Evolutionary conservation across 768 basidiomycete species (phyloP).

Genomic region (Xerocomus potaroensis): DNA sequence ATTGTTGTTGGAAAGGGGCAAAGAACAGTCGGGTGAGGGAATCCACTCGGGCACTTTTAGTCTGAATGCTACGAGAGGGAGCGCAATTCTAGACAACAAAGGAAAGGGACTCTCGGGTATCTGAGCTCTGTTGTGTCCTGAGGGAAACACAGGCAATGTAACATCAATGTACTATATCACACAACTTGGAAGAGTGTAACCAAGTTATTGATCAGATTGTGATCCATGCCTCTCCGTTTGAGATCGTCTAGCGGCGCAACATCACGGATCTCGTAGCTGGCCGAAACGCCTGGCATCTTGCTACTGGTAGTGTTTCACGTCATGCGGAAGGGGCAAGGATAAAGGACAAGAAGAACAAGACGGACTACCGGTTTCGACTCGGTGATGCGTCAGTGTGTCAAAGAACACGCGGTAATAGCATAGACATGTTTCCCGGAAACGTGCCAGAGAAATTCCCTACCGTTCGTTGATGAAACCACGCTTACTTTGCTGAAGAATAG

Average conservation of each 20-base stretch:
- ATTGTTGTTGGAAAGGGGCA: slow-evolving; percentile 61
- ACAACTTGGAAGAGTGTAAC: neutral
- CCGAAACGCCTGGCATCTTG: too few species aligned
- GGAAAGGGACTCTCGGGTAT: slow-evolving; percentile 38
- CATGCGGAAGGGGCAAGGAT: neutral
- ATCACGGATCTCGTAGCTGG: neutral
- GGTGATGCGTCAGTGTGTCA: too few species aligned
- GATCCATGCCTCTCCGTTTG: too few species aligned
- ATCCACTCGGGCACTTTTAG: slow-evolving; percentile 25
- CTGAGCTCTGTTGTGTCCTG: slow-evolving; percentile 16
- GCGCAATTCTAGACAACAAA: slow-evolving; percentile 35
- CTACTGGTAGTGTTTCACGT: neutral
- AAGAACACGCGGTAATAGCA: too few species aligned
- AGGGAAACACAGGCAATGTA: slow-evolving; percentile 10
- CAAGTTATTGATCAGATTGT: neutral
- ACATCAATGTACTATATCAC: slow-evolving; percentile 7
- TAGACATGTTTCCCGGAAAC: too few species aligned
- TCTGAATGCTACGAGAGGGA: slow-evolving; percentile 30
- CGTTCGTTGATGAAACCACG: too few species aligned
- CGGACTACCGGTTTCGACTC: too few species aligned
- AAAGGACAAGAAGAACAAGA: neutral
- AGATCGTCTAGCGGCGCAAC: neutral
- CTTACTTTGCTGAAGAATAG: too few species aligned
- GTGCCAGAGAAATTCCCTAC: too few species aligned
- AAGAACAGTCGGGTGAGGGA: slow-evolving; percentile 49